Percentiles rank a stretch among this genome's conserved stretches.
phyloP scores from a whole-genome alignment of 2,329 filamentous ascomycete species.

The Beauveria australis region DNA sequence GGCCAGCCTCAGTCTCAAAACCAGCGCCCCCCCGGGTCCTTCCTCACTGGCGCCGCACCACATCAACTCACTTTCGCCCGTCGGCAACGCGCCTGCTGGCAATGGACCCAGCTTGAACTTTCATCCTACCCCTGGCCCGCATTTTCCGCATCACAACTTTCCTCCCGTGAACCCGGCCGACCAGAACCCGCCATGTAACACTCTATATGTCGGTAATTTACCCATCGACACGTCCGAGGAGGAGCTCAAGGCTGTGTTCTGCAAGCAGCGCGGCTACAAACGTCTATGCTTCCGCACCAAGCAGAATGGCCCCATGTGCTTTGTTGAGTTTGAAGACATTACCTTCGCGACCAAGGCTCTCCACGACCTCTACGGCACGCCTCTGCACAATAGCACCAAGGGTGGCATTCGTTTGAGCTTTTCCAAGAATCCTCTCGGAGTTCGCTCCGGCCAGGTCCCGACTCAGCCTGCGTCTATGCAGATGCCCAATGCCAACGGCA shows the following conservation, averaged over 20 bases:
- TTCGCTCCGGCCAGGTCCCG: slow-evolving; percentile 66
- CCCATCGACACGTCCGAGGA: slow-evolving; percentile 90
- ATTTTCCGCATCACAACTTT: slow-evolving; percentile 58
- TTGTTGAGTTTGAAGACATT: slow-evolving; percentile 94
- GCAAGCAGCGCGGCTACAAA: slow-evolving; percentile 90
- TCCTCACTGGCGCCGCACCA: slow-evolving; percentile 43
- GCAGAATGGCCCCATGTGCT: slow-evolving; percentile 95
- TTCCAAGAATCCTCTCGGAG: slow-evolving; percentile 92
- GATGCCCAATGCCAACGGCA: slow-evolving; percentile 50
- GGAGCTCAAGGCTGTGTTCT: slow-evolving; percentile 89
- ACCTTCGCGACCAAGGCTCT: slow-evolving; percentile 87
- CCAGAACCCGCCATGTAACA: slow-evolving; percentile 96
- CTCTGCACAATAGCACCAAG: slow-evolving; percentile 84
- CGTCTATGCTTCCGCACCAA: slow-evolving; percentile 91
- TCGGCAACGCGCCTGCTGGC: slow-evolving; percentile 26
- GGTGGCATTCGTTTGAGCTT: slow-evolving; percentile 93
- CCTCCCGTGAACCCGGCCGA: slow-evolving; percentile 90
- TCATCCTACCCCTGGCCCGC: slow-evolving; percentile 32
- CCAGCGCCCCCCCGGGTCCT: slow-evolving; percentile 40
- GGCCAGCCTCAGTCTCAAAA: slow-evolving; percentile 62
- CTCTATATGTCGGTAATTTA: slow-evolving; percentile 93
- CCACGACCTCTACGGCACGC: slow-evolving; percentile 79
- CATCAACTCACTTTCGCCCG: slow-evolving; percentile 47
- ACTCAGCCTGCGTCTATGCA: slow-evolving; percentile 29
- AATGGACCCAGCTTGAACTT: slow-evolving; percentile 19